Percentiles rank a stretch among this genome's conserved stretches.
phyloP scores from a whole-genome alignment of 306 rosid species.

The Quercus glauca region DNA sequence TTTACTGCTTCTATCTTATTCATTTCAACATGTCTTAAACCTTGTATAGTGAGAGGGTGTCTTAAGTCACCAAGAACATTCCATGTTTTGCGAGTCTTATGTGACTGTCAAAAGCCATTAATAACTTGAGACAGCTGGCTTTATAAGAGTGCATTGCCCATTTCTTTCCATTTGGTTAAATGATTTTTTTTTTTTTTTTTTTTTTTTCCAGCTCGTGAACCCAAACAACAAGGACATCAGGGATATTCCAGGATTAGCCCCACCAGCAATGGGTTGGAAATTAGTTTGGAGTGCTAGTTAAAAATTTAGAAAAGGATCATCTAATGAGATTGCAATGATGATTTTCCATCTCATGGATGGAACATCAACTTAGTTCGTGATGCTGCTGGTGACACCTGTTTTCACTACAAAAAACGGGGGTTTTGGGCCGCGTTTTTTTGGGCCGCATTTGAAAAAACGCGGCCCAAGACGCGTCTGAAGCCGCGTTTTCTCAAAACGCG shows the following conservation, averaged over 20 bases:
- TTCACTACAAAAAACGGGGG: no score
- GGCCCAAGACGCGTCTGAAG: no score
- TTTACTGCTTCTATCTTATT: neutral
- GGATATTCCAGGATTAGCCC: constrained; percentile 96
- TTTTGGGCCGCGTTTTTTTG: no score
- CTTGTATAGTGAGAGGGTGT: neutral
- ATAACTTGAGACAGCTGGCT: neutral
- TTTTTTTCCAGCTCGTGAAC: constrained; percentile 67
- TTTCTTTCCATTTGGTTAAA: neutral
- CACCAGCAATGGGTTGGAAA: constrained; percentile 70
- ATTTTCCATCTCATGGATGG: no score
- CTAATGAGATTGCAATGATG: neutral
- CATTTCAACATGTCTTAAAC: neutral
- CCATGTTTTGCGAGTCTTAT: neutral
- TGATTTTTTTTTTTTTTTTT: constrained; percentile 6
- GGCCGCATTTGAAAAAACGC: no score
- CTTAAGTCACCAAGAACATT: neutral
- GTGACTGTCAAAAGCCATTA: neutral
- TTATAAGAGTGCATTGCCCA: neutral
- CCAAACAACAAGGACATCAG: constrained; percentile 81
- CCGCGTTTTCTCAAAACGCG: no score
- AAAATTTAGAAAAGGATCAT: neutral
- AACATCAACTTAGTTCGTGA: no score
- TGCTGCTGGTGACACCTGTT: no score
- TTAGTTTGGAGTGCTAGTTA: constrained; percentile 53